Evolutionary conservation across 768 basidiomycete species (phyloP).

Genomic region (Pisolithus orientalis): DNA sequence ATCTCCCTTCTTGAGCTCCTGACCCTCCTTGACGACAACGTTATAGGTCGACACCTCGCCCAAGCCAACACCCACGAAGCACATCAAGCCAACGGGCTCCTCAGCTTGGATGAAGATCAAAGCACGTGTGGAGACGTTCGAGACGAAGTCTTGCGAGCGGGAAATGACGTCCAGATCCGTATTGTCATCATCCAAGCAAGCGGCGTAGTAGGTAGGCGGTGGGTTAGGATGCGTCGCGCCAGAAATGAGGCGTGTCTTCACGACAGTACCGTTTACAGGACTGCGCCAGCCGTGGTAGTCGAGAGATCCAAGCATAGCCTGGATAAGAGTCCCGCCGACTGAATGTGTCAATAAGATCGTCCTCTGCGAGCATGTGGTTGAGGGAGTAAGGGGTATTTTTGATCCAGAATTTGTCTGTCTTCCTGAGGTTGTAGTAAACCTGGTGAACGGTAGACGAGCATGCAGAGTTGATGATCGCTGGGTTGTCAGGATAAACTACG

Average conservation of each 20-base stretch:
- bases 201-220: slow-evolving; percentile 35
- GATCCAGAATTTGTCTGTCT: slow-evolving; percentile 49
- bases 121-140: background rate
- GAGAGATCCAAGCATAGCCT: slow-evolving; percentile 50
- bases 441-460: slow-evolving; percentile 51
- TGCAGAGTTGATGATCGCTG: slow-evolving; percentile 37
- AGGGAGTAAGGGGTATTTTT: slow-evolving; percentile 60
- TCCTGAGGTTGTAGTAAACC: slow-evolving; percentile 33
- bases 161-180: slow-evolving; percentile 21
- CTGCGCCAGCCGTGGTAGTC: slow-evolving; percentile 62
- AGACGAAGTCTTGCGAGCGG: slow-evolving; percentile 8
- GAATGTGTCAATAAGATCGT: slow-evolving; percentile 35
- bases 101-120: slow-evolving; percentile 50
- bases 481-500: slow-evolving; percentile 20
- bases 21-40: slow-evolving; percentile 16
- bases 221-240: slow-evolving; percentile 25
- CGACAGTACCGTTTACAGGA: slow-evolving; percentile 44
- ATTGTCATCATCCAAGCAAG: slow-evolving; percentile 21
- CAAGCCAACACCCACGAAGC: slow-evolving; percentile 53
- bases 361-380: slow-evolving; percentile 43
- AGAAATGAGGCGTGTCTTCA: slow-evolving; percentile 37
- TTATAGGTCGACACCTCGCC: slow-evolving; percentile 51
- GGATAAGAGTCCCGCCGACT: slow-evolving; percentile 47
- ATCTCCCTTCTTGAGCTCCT: slow-evolving; percentile 43
- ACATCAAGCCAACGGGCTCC: slow-evolving; percentile 48